A percentile compares a stretch with the other conserved stretches of the same genome.
Evolutionary conservation across 2,329 filamentous ascomycete genomes (phyloP).

Genomic region (Alternaria triticina): DNA sequence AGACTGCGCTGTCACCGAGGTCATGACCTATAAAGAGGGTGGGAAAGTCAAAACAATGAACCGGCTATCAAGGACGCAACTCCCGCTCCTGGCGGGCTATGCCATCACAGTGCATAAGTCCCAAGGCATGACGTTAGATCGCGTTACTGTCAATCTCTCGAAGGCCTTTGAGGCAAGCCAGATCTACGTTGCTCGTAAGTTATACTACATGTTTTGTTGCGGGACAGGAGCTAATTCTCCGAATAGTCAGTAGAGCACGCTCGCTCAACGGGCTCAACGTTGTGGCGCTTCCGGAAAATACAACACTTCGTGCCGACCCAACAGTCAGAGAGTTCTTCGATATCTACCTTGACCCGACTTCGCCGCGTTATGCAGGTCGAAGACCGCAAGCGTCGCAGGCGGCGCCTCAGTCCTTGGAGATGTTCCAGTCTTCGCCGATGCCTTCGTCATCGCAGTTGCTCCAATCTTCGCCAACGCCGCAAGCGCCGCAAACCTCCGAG

Average conservation of each 20-base stretch:
- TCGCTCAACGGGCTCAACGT: slow-evolving; percentile 59
- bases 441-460: not conserved
- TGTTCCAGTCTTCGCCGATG: too few relatives aligned
- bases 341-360: not conserved
- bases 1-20: slow-evolving; percentile 56
- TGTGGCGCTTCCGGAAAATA: slow-evolving; percentile 6
- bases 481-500: too few relatives aligned
- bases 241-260: slow-evolving; percentile 60
- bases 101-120: slow-evolving; percentile 69
- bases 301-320: slow-evolving; percentile 25
- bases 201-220: not conserved
- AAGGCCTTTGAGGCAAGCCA: slow-evolving; percentile 64
- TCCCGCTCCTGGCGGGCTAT: slow-evolving; percentile 67
- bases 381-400: not conserved
- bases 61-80: slow-evolving; percentile 63
- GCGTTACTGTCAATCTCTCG: slow-evolving; percentile 62
- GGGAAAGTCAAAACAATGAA: slow-evolving; percentile 24
- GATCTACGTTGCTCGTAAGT: slow-evolving; percentile 63
- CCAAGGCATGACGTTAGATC: slow-evolving; percentile 65
- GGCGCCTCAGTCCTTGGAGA: too few relatives aligned
- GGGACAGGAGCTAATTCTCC: slow-evolving; percentile 1
- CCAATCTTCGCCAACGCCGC: not conserved
- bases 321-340: slow-evolving; percentile 44
- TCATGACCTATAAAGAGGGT: slow-evolving; percentile 48
- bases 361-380: not conserved